Evolutionary conservation across 805 yeast species (phyloP), one percentile per base, ranked within the genome.

Genomic region (Grigorovia humatica): DNA sequence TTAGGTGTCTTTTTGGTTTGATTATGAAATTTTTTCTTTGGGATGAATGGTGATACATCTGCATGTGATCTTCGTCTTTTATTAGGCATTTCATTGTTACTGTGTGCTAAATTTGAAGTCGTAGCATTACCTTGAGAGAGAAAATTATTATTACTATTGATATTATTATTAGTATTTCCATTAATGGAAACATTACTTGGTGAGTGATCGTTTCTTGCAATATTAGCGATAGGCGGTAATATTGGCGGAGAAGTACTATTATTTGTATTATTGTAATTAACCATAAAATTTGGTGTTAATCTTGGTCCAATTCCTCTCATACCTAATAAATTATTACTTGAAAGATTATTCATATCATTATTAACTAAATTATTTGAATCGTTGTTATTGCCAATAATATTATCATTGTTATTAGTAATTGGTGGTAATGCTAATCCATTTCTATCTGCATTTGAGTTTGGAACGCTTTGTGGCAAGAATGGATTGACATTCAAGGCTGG

Each of bases 41-140:
- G 70, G 17, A 67, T 63, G 52, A 67, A 67, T 8, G 68, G 68
- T 0, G 68, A 65, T 2, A 60, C 61, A 13, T 45, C 48, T 13
- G 27, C 20, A 12, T 29, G n/a, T n/a, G 29, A 15, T 41, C 52
- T 45, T 2, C 17, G n/a, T 49, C 57, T 49, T n/a, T 48, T 19
- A 41, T 11, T 43, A 12, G 43, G 43, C 43, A 23, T 47, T 23
- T 29, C 20, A 13, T 27, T 3, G 15, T 30, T 15, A 46, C 11
- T 12, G 48, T 46, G n/a, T 38, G 12, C 2, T 38, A 13, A 15
- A 15, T 29, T 4, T 15, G 38, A 9, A 9, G 15, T 32, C 8
- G 38, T 4, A 13, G 11, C 38, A 6, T 6, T 23, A 23, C 27
- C 27, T 23, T 23, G 11, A 32, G 38, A 11, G 3, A 5, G 38